These are phyloP conservation scores for Termitomyces sp. DNA, from an alignment of 768 basidiomycete species.

Conservation along the genomic window DNA sequence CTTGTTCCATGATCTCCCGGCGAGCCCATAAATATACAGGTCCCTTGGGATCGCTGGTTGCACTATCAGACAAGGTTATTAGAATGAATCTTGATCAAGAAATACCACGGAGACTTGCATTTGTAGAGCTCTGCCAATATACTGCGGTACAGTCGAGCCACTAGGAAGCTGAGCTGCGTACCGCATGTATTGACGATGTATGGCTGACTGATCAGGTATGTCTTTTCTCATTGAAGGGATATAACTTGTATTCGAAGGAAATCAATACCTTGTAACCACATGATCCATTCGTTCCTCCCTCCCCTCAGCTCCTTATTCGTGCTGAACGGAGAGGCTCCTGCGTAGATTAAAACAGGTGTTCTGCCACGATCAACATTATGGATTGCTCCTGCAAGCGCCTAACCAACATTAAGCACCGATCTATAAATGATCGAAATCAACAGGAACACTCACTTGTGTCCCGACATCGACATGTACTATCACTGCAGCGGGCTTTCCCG, in stretches of 20 bases:
- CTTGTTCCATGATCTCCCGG: constrained; percentile 67
- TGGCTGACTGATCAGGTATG: constrained; percentile 63
- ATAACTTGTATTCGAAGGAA: not conserved
- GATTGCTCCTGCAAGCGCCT: constrained; percentile 66
- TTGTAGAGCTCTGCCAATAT: constrained; percentile 55
- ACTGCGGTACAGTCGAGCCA: constrained; percentile 43
- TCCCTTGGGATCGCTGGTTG: constrained; percentile 64
- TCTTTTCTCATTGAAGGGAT: constrained; percentile 29
- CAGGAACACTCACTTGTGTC: constrained; percentile 41
- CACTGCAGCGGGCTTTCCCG: constrained; percentile 62
- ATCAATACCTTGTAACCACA: constrained; percentile 59
- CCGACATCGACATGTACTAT: constrained; percentile 74
- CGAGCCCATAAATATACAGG: constrained; percentile 73
- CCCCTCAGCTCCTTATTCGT: constrained; percentile 52
- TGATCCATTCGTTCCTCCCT: constrained; percentile 66
- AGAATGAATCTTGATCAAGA: not conserved
- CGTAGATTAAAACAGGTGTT: constrained; percentile 64
- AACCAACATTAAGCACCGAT: not conserved
- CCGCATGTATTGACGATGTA: constrained; percentile 74
- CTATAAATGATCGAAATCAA: not conserved
- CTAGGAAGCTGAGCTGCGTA: constrained; percentile 55
- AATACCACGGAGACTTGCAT: constrained; percentile 35
- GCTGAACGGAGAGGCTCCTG: constrained; percentile 63
- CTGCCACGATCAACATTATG: constrained; percentile 65
- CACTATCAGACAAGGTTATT: constrained; percentile 29